phyloP scores from a whole-genome alignment of 768 basidiomycete species.

The Suillus tomentosus region DNA sequence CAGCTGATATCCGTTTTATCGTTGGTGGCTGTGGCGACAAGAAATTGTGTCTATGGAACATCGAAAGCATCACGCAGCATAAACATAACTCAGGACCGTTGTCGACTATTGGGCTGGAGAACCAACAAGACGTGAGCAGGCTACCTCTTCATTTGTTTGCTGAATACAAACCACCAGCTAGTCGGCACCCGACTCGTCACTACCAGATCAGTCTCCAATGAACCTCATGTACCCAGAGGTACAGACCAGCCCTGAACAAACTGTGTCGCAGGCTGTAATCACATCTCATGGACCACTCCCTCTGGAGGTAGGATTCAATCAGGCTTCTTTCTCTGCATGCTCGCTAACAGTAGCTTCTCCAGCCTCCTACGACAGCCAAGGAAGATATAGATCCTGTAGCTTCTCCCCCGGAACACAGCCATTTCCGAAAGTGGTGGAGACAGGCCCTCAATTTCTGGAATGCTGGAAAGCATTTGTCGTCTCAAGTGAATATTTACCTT shows the following conservation, averaged over 20 bases:
- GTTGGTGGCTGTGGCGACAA: not conserved
- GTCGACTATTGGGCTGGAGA: not conserved
- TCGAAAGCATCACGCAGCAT: not conserved
- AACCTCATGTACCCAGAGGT: not conserved
- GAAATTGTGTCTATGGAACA: not conserved
- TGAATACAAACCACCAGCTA: not conserved
- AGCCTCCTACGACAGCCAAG: not conserved
- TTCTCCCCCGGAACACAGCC: not conserved
- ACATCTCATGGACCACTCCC: not conserved
- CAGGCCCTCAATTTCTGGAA: not conserved
- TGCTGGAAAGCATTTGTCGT: not conserved
- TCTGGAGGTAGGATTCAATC: not conserved
- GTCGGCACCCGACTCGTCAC: not conserved
- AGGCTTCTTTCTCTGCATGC: not conserved
- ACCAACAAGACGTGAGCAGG: not conserved
- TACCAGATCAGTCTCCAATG: not conserved
- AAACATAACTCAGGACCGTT: not conserved
- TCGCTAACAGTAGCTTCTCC: not conserved
- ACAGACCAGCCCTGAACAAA: not conserved
- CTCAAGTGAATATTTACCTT: not conserved
- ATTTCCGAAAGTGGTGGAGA: conserved; percentile 1
- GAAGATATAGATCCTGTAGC: not conserved
- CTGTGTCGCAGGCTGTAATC: not conserved
- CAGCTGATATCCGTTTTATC: not conserved
- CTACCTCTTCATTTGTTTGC: not conserved